Evolutionary conservation across 2,329 filamentous ascomycete genomes (phyloP), one percentile per base, ranked within the genome.

Genomic region (Cadophora malorum): DNA sequence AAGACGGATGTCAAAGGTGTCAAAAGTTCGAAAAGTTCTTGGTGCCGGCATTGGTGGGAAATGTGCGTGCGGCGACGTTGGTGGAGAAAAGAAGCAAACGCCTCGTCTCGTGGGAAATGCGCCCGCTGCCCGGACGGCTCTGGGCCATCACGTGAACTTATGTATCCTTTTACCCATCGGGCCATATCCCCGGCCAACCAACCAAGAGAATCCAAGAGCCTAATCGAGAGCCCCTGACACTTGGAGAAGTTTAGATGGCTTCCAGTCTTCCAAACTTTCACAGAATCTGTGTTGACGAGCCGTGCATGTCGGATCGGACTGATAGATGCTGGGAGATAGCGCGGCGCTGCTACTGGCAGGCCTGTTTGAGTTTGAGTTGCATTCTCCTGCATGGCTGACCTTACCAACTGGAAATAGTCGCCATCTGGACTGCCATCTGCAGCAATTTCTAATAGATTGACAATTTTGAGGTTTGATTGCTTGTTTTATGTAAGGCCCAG

Each of bases 151-250:
- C 59, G 59, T 62, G 59, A 62, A 28, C 41, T 4, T 1, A n/a
- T 49, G 38, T n/a, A 62, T 49, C 59, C 59, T 33, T 62, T 62
- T 49, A 62, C 59, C 59, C 59, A 62, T 62, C 59, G 41, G 59
- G 59, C 59, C 59, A 62, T 62, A 49, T 33, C 59, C 45, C 59
- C 59, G 59, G 9, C 8, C 28, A 33, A n/a, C 25, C 23, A 45
- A 21, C 58, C 59, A 49, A 62, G 41, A 28, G 25, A 33, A 19
- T 59, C 38, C 59, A 62, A 62, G 59, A 62, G 59, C 59, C 59
- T 62, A 47, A 49, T 49, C 38, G 38, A 16, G 59, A 7, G 38
- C 41, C 38, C 58, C n/a, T 60, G 41, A 28, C 59, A 31, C 59
- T 62, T 31, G 58, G 59, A 12, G 8, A 33, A 47, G 19, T 41